Conservation (phyloP, 108 stramenopile species). For the Skeletonema menzelii region DNA sequence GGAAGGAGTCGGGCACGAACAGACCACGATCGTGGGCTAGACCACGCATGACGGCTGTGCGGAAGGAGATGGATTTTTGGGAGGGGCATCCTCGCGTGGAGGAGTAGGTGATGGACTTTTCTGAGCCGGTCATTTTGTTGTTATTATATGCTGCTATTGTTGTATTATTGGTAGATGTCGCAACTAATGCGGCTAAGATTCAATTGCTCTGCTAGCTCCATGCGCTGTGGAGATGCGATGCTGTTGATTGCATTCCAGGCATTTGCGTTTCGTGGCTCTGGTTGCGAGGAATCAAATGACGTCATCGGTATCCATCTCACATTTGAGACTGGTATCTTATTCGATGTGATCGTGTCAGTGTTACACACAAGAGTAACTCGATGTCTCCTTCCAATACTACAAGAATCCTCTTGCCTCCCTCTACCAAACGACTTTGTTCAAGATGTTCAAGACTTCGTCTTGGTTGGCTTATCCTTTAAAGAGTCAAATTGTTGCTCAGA, state of each 20-base stretch:
- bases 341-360: too few relatives aligned
- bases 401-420: too few relatives aligned
- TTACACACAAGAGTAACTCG: too few relatives aligned
- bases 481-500: too few relatives aligned
- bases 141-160: neutral
- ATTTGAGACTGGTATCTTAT: neutral
- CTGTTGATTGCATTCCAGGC: neutral
- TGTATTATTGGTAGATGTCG: neutral
- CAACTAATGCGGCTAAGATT: neutral
- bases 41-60: slow-evolving; percentile 93
- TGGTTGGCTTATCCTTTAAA: too few relatives aligned
- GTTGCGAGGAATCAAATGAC: neutral
- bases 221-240: too few relatives aligned
- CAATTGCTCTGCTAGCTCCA: slow-evolving; percentile 1
- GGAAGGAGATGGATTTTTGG: slow-evolving; percentile 85
- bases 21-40: slow-evolving; percentile 95
- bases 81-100: slow-evolving; percentile 89
- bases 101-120: slow-evolving; percentile 83
- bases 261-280: neutral
- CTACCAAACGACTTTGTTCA: too few relatives aligned
- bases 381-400: too few relatives aligned
- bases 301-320: neutral
- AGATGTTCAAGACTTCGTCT: too few relatives aligned
- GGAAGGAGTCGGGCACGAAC: slow-evolving; percentile 93
- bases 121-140: neutral